Evolutionary conservation across 768 basidiomycete species (phyloP).

Genomic region (Lentinula aciculospora): DNA sequence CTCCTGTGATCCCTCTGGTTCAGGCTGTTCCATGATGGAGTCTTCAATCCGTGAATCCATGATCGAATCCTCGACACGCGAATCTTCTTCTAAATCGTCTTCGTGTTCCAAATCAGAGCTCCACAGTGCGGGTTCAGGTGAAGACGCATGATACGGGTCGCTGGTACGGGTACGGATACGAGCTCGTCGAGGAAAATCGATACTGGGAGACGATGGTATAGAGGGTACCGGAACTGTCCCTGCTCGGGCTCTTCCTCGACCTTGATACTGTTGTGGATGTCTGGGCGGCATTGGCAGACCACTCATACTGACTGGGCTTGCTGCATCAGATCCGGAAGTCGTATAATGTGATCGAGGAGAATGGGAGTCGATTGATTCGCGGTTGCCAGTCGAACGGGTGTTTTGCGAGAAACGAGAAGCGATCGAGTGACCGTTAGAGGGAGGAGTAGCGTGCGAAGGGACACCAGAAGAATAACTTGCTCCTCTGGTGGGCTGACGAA

Average conservation of each 20-base stretch:
- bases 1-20: constrained; percentile 49
- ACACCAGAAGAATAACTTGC: constrained; percentile 33
- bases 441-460: constrained; percentile 32
- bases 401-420: constrained; percentile 38
- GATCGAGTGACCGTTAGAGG: constrained; percentile 32
- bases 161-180: constrained; percentile 21
- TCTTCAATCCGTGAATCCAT: constrained; percentile 14
- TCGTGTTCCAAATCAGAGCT: constrained; percentile 23
- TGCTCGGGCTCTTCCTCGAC: constrained; percentile 22
- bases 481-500: constrained; percentile 48
- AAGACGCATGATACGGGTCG: constrained; percentile 18
- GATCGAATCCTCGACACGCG: constrained; percentile 1
- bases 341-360: constrained; percentile 34
- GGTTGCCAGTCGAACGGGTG: constrained; percentile 60
- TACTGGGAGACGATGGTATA: constrained; percentile 11
- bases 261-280: constrained; percentile 24
- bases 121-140: constrained; percentile 7
- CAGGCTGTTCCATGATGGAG: constrained; percentile 35
- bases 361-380: constrained; percentile 56
- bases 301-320: constrained; percentile 28
- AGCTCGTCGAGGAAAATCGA: constrained; percentile 12
- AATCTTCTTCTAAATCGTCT: constrained; percentile 23
- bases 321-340: constrained; percentile 26
- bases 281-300: constrained; percentile 39
- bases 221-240: constrained; percentile 25